Base-by-base conservation (phyloP, 2,329 filamentous ascomycete species). In the Blastomyces emzantsi region DNA sequence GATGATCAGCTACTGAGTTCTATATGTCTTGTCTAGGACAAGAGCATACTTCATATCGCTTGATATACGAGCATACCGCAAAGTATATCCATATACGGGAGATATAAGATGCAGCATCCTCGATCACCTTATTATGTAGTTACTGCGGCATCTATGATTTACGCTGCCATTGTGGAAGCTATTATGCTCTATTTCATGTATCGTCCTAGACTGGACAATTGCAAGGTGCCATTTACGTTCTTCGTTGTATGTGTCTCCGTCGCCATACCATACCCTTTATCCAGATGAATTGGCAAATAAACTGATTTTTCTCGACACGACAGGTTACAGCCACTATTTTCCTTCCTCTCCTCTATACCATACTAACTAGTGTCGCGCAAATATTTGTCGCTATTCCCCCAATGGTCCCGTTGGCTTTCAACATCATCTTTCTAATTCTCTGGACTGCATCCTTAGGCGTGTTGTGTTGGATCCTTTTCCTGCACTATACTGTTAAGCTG, bases 221-320 rank as follows among this genome's bases (percentile, higher is more conserved):
- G 80, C 73, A 77, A 76, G 56, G 74, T 83, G 3, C 84, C 84
- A 0, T 86, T 82, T 80, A 83, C 83, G 2, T 86, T 86, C 69
- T 76, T 86, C 22, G 73, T 85, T 65, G 83, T 86, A 77, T 66
- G 79, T 68, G 47, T 62, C 33, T 62, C 41, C n/a, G n/a, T 28
- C 11, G 7, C 22, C 25, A 15, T 22, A 1, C 25, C 49, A 30
- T 30, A 56, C 17, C 28, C 28, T 4, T 7, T 36, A 36, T 39
- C 15, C 15, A 19, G n/a, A 19, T 22, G 3, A 13, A 39, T 60
- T 60, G 28, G 28, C 62, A 39, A 22, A 30, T 28, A 51, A 51
- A 28, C 15, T 22, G 5, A 25, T 45, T 45, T 15, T 58, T 58
- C 30, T 47, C 22, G 22, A 28, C 64, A 85, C n/a, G n/a, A n/a